A percentile compares a stretch with the other conserved stretches of the same genome.
Conservation (phyloP, 148 eudicot species). For the Fagopyrum tataricum region DNA sequence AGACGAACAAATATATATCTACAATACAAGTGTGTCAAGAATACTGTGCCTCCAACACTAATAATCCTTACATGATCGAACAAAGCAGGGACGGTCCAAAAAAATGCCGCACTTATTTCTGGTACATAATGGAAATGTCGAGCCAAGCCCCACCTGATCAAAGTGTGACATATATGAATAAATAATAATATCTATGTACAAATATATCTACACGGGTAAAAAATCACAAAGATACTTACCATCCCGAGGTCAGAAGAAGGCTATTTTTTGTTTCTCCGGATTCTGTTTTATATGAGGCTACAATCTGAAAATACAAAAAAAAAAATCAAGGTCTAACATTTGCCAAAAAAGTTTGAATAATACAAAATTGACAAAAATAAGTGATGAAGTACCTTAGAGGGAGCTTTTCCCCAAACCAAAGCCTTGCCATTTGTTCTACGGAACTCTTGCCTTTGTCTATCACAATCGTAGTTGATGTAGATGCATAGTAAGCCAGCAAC, state of each 20-base stretch:
- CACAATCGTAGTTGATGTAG: slow-evolving; percentile 93
- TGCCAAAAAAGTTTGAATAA: neutral
- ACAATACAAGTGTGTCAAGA: neutral
- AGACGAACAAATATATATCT: neutral
- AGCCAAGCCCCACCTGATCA: slow-evolving; percentile 86
- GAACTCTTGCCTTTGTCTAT: slow-evolving; percentile 95
- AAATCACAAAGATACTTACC: slow-evolving; percentile 36
- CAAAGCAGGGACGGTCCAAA: slow-evolving; percentile 96
- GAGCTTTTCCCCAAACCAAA: slow-evolving; percentile 93
- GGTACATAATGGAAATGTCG: slow-evolving; percentile 98
- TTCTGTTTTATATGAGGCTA: slow-evolving; percentile 67
- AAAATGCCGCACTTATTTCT: slow-evolving; percentile 81
- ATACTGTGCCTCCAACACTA: too few species aligned
- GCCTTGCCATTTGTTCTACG: slow-evolving; percentile 87
- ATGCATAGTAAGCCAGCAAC: slow-evolving; percentile 76
- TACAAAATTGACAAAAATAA: too few species aligned
- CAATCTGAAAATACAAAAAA: slow-evolving; percentile 39
- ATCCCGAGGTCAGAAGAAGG: slow-evolving; percentile 94
- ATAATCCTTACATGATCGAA: slow-evolving; percentile 62
- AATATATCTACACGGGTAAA: neutral
- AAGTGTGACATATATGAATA: slow-evolving; percentile 12
- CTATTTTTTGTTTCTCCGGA: slow-evolving; percentile 80
- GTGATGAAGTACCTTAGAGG: slow-evolving; percentile 62
- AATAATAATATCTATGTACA: neutral
- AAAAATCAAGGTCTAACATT: neutral